Base-by-base conservation (phyloP, 495 filamentous ascomycete genomes). In the Tuber calosporum region DNA sequence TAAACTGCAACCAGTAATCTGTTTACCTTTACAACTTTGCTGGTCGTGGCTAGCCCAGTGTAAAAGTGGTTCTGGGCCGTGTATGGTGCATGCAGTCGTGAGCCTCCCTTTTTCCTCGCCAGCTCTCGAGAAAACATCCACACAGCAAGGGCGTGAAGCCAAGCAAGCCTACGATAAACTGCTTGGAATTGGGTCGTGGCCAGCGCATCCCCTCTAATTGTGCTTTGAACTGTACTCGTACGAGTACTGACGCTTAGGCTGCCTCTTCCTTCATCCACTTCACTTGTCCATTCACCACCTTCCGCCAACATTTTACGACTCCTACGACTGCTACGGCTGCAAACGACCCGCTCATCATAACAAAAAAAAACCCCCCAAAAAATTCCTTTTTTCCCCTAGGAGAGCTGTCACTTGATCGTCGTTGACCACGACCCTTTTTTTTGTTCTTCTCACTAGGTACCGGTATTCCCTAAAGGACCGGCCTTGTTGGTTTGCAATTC, bases 81-180 rank as follows among this genome's bases (percentile, higher is more conserved):
- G 43, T 22, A 13, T 53, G 53, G 53, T 34, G 26, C 53, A 62
- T 34, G 53, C 53, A 34, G 13, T 17, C 53, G 53, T 62, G 53
- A 62, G 53, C 53, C 53, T 62, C 53, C 19, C 5, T 34, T 19
- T 34, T 62, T 26, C 53, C 34, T 15, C 53, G 13, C 17, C 26
- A 17, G 2, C 17, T 8, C 53, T 34, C 26, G 3, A 34, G 11
- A 62, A 62, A 62, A 62, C 53, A 62, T 62, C 53, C 53, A 62
- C 53, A 62, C 53, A 34, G 53, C 53, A 30, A 62, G 26, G 53
- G 53, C 53, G 53, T 62, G 53, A 62, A 62, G 53, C 26, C 53
- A 62, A 62, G 53, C 53, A 30, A 58, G 26, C 53, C 4, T 26
- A 34, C 26, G 26, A 62, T 1, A 34, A 17, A 62, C 53, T 5